Evolutionary conservation across 805 yeast genomes (phyloP).

Genomic region (Lipomyces spencermartinsiae): DNA sequence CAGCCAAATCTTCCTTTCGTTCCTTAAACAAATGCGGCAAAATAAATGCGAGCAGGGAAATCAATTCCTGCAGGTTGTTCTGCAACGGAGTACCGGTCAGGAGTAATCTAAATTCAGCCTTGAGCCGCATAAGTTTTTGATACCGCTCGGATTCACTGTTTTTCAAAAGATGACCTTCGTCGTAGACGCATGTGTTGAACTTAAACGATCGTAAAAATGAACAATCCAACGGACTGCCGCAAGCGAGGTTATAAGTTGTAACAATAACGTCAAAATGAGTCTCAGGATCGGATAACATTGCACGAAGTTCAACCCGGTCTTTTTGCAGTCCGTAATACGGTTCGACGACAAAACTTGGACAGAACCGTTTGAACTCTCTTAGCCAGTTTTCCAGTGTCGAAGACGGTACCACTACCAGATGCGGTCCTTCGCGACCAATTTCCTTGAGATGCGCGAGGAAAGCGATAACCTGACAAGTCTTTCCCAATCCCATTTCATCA

Average conservation of each 20-base stretch:
- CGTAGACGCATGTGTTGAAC: conserved; percentile 90
- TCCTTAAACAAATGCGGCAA: conserved; percentile 81
- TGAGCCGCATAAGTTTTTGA: conserved; percentile 79
- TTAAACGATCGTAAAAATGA: conserved; percentile 73
- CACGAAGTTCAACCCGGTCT: conserved; percentile 85
- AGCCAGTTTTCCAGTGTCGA: conserved; percentile 98
- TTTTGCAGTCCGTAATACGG: conserved; percentile 91
- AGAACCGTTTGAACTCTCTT: conserved; percentile 87
- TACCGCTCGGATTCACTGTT: conserved; percentile 89
- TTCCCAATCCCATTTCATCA: conserved; percentile 98
- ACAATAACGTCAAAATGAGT: conserved; percentile 82
- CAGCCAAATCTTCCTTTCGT: conserved; percentile 79
- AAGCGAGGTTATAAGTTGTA: conserved; percentile 90
- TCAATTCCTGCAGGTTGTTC: conserved; percentile 87
- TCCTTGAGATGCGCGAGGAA: conserved; percentile 86
- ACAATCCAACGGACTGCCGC: conserved; percentile 82
- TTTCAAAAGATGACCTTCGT: conserved; percentile 97
- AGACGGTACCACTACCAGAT: conserved; percentile 92
- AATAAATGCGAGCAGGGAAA: conserved; percentile 88
- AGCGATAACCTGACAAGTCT: conserved; percentile 94
- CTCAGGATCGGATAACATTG: conserved; percentile 61
- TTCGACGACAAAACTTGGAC: conserved; percentile 79
- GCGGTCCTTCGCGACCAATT: conserved; percentile 74
- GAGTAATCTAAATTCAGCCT: conserved; percentile 81
- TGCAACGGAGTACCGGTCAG: conserved; percentile 98